Evolutionary conservation across 257 asterid genomes (phyloP), one percentile per base, ranked within the genome.

Genomic region (Solanum neorickii): DNA sequence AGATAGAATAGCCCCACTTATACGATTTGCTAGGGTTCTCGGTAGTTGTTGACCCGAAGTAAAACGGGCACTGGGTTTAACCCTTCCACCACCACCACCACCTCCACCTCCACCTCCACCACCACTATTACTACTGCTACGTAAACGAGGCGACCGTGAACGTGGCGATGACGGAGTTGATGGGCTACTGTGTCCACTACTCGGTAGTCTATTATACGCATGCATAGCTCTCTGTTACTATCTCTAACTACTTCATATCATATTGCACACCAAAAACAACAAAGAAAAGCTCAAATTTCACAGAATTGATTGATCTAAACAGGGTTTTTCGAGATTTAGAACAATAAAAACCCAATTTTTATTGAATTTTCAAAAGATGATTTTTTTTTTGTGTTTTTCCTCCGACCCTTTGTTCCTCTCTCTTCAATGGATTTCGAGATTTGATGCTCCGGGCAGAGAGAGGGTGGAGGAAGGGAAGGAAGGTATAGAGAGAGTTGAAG

Each of bases 101-200:
- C 39, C 39, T 14, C 39, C 27, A 18, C 66, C 65, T 5, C 85
- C 84, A 44, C 42, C 65, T 15, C 85, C 84, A 44, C 84, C 60
- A 77, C 39, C 44, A 47, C 44, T 29, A 47, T 6, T 18, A 16
- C 85, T 47, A 29, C 23, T 47, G 23, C 68, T 47, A 44, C 89
- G 87, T 31, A 80, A 68, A 31, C 98, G 92, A 74, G 99, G 99
- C 66, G 99, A 97, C 85, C 96, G 95, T 86, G 96, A 92, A 84
- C 94, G 91, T 65, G 99, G 99, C 21, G 99, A 97, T 66, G 96
- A 89, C 76, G 99, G 98, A 69, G 99, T 93, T 18, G 96, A 92
- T 27, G 98, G 98, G 94, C 97, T 93, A 93, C 84, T 94, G 90
- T 94, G 94, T 93, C 98, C 99, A 94, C 98, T 96, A 93, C 91